phyloP scores from a whole-genome alignment of 2,329 filamentous ascomycete species.

The Hortaea werneckii region DNA sequence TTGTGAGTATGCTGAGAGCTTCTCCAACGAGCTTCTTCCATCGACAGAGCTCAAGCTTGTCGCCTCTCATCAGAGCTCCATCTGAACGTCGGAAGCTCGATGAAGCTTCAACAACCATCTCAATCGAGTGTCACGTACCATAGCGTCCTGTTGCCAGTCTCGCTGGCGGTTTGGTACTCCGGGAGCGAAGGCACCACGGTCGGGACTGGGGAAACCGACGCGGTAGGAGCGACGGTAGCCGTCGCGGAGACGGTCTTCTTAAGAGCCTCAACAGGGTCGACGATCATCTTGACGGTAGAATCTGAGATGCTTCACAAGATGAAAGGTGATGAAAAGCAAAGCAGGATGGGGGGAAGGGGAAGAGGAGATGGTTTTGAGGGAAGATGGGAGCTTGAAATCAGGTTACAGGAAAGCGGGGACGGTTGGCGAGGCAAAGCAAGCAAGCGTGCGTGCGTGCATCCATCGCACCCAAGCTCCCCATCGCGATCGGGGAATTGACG shows the following conservation, averaged over 20 bases:
- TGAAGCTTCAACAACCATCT: not conserved
- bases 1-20: not conserved
- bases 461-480: too few relatives aligned
- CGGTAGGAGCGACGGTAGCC: conserved; percentile 2
- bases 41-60: not conserved
- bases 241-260: conserved; percentile 18
- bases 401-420: not conserved
- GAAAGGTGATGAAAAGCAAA: too few relatives aligned
- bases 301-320: too few relatives aligned
- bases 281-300: conserved; percentile 30
- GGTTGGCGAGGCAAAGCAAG: not conserved
- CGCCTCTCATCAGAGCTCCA: not conserved
- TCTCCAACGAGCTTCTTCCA: not conserved
- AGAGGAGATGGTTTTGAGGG: not conserved
- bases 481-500: too few relatives aligned
- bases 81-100: conserved; percentile 1
- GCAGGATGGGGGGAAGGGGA: not conserved
- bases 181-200: conserved; percentile 31
- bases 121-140: conserved; percentile 24
- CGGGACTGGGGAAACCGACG: conserved; percentile 28
- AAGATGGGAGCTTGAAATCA: not conserved
- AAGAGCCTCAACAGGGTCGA: conserved; percentile 35
- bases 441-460: too few relatives aligned
- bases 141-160: conserved; percentile 36
- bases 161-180: conserved; percentile 31